Evolutionary conservation across 768 basidiomycete genomes (phyloP), one percentile per base, ranked within the genome.

Genomic region (Fomitopsis pulvina): DNA sequence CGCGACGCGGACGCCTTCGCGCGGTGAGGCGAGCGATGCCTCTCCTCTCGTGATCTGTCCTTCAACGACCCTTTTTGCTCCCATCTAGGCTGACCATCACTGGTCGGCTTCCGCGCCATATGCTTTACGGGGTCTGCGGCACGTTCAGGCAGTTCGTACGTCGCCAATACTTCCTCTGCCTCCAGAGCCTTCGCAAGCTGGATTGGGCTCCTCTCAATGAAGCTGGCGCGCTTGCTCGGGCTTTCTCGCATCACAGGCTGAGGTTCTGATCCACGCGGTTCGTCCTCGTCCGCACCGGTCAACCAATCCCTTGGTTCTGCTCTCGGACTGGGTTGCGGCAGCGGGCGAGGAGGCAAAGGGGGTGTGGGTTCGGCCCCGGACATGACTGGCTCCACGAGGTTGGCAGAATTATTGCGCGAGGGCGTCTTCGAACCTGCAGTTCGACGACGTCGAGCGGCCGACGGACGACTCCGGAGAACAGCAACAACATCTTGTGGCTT

Each of bases 181-280:
- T 63, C 62, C 30, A 67, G 62, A 10, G 67, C 63, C 46, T 57
- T 62, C 32, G 57, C 60, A 20, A 68, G 41, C 6, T 45, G 41
- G 26, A 61, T 54, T 14, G 61, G 63, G 44, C 66, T 73, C 52
- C 71, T 74, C 57, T 85, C 76, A 28, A 86, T 77, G 45, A 78
- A 73, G 2, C 85, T 87, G 29, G 84, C 77, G 11, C 84, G 79
- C 66, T 87, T 88, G 60, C 80, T 79, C 20, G 84, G 84, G 16
- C 83, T 85, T 18, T 83, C 78, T 48, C 86, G 80, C 45, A 87
- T 65, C 26, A 83, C 68, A 2, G 82, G 77, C 20, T 70, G 55
- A 37, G 50, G 47, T 24, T 50, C 58, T 18, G 53, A 30, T 46
- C 45, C 10, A 45, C 50, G 44, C 20, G 30, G 47, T 20, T 57